Conservation (phyloP, 768 basidiomycete species). For the Tylopilus plumbeoviolaceoides region DNA sequence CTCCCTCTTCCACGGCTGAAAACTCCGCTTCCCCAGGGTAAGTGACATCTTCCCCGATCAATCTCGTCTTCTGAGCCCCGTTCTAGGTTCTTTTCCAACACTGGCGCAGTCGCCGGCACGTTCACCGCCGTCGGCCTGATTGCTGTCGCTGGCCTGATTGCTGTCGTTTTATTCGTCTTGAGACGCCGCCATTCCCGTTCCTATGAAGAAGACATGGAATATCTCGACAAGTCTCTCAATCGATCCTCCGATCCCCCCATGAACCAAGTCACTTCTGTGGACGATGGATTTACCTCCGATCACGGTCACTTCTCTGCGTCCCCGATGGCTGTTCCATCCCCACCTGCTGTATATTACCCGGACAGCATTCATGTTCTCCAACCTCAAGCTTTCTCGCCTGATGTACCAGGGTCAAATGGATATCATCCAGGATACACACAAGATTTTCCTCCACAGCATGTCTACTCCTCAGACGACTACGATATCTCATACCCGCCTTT, state of each 20-base stretch:
- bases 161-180: conserved; percentile 24
- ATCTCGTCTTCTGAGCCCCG: not conserved
- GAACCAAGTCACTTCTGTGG: conserved; percentile 7
- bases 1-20: conserved; percentile 14
- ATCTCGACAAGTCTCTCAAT: conserved; percentile 21
- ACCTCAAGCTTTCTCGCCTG: conserved; percentile 6
- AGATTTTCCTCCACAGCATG: conserved; percentile 17
- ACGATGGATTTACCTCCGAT: conserved; percentile 19
- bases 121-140: conserved; percentile 41
- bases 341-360: conserved; percentile 22
- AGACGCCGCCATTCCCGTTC: conserved; percentile 27
- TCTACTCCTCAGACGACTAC: conserved; percentile 22
- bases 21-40: conserved; percentile 22
- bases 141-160: conserved; percentile 30
- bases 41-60: not conserved
- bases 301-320: conserved; percentile 19
- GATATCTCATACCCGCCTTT: conserved; percentile 28
- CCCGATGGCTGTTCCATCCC: conserved; percentile 15
- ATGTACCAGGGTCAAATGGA: not conserved
- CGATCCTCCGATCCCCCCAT: conserved; percentile 8
- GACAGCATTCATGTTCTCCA: conserved; percentile 15
- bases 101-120: conserved; percentile 43
- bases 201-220: conserved; percentile 29
- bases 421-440: conserved; percentile 8
- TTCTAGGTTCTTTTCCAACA: conserved; percentile 44